phyloP scores from a whole-genome alignment of 2,329 filamentous ascomycete species.

The Triangularia verruculosa region DNA sequence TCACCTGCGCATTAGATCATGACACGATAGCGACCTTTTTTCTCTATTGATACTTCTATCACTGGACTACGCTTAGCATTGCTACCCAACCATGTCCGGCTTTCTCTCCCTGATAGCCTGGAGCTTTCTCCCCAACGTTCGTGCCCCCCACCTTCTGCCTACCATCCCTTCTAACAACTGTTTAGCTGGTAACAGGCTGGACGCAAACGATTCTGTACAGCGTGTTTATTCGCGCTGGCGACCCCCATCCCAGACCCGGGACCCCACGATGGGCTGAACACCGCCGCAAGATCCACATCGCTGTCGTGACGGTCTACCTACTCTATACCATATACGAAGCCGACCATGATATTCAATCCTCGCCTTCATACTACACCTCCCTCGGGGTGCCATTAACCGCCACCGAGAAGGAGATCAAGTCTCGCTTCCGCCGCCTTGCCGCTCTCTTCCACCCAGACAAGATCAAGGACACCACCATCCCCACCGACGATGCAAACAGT shows the following conservation, averaged over 20 bases:
- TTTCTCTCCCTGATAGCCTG: slow-evolving; percentile 55
- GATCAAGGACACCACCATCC: slow-evolving; percentile 37
- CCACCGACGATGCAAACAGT: slow-evolving; percentile 31
- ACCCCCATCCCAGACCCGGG: slow-evolving; percentile 71
- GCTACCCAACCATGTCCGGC: slow-evolving; percentile 36
- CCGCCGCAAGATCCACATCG: slow-evolving; percentile 77
- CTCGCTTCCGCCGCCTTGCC: slow-evolving; percentile 75
- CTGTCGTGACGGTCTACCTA: slow-evolving; percentile 80
- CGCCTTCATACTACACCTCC: slow-evolving; percentile 74
- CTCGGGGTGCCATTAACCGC: slow-evolving; percentile 68
- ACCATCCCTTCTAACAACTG: slow-evolving; percentile 4
- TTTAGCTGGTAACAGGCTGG: slow-evolving; percentile 72
- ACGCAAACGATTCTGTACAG: slow-evolving; percentile 81
- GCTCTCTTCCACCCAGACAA: slow-evolving; percentile 84
- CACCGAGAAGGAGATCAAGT: slow-evolving; percentile 74
- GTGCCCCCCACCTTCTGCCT: slow-evolving; percentile 25
- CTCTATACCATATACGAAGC: slow-evolving; percentile 91
- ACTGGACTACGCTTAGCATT: neutral
- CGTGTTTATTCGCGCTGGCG: slow-evolving; percentile 83
- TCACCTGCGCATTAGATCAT: neutral
- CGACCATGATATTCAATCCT: slow-evolving; percentile 71
- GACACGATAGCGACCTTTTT: neutral
- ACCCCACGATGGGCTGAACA: slow-evolving; percentile 68
- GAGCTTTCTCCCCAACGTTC: slow-evolving; percentile 54
- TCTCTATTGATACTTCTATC: too few relatives aligned